Evolutionary conservation across 179 eudicot species (phyloP).

Genomic region (Corrigiola litoralis): DNA sequence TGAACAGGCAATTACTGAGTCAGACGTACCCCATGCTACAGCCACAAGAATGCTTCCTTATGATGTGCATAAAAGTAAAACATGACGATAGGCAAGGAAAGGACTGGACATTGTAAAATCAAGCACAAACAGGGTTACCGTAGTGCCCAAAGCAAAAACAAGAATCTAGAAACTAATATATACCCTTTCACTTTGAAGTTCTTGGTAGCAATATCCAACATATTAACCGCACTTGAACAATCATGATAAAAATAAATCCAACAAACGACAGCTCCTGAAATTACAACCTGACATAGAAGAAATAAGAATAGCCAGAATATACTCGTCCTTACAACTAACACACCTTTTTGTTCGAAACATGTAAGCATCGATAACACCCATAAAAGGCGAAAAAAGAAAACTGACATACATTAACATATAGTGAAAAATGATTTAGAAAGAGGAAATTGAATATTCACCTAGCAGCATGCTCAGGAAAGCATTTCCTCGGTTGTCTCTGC

Average conservation of each 20-base stretch:
- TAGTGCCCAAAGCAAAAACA: not conserved
- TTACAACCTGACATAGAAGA: not conserved
- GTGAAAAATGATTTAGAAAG: not conserved
- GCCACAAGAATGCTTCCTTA: no score
- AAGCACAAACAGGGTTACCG: not conserved
- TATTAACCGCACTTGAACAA: not conserved
- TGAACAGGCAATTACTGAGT: no score
- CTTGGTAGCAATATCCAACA: no score
- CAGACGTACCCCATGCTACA: no score
- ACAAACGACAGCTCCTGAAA: not conserved
- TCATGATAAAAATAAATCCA: not conserved
- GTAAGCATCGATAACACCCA: not conserved
- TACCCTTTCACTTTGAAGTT: no score
- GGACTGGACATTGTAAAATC: not conserved
- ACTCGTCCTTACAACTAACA: not conserved
- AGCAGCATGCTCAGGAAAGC: constrained; percentile 55
- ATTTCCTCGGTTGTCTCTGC: constrained; percentile 48
- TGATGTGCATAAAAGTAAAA: not conserved
- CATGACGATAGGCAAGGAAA: not conserved
- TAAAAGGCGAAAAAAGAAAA: not conserved
- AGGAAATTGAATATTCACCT: constrained; percentile 25
- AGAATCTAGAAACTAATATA: not conserved
- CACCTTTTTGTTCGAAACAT: not conserved
- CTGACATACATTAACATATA: not conserved
- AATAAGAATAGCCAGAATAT: not conserved